phyloP scores from a whole-genome alignment of 2,329 filamentous ascomycete species.

The Aspergillus piperis region DNA sequence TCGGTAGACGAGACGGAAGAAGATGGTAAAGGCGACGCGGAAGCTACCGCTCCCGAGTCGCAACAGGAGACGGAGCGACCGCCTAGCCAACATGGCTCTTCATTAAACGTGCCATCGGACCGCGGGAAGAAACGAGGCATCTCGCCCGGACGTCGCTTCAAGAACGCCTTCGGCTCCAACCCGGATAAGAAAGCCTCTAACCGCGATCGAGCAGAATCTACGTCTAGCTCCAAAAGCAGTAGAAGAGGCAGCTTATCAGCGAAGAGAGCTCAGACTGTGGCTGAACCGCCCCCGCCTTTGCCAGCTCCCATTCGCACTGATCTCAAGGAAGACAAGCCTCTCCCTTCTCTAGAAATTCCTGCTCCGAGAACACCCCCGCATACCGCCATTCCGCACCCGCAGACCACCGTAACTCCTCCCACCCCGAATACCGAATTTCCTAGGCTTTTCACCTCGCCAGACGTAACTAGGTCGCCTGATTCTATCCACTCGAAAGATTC shows the following conservation, averaged over 20 bases:
- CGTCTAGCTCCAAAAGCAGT: slow-evolving; percentile 45
- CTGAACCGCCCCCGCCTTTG: slow-evolving; percentile 36
- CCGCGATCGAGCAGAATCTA: slow-evolving; percentile 48
- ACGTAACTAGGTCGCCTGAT: slow-evolving; percentile 44
- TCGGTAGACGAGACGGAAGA: slow-evolving; percentile 47
- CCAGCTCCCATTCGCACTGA: slow-evolving; percentile 37
- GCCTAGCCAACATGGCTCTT: slow-evolving; percentile 30
- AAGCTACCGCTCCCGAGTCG: slow-evolving; percentile 41
- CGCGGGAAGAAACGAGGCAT: slow-evolving; percentile 58
- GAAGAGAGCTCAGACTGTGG: slow-evolving; percentile 30
- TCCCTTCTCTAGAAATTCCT: slow-evolving; percentile 26
- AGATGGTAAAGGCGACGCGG: slow-evolving; percentile 26
- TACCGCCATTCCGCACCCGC: slow-evolving; percentile 35
- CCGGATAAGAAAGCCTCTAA: slow-evolving; percentile 55
- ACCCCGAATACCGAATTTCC: slow-evolving; percentile 52
- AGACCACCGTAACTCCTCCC: slow-evolving; percentile 64
- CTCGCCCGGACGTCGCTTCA: slow-evolving; percentile 71
- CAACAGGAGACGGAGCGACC: slow-evolving; percentile 43
- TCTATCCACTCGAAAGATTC: slow-evolving; percentile 31
- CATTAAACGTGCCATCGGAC: slow-evolving; percentile 37
- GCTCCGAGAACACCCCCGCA: slow-evolving; percentile 36
- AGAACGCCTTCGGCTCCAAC: slow-evolving; percentile 64
- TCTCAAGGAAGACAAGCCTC: slow-evolving; percentile 28
- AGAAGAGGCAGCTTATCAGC: slow-evolving; percentile 40
- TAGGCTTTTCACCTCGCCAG: slow-evolving; percentile 29